Conservation (phyloP, 2,329 filamentous ascomycete species). For the Aureobasidium melanogenum region DNA sequence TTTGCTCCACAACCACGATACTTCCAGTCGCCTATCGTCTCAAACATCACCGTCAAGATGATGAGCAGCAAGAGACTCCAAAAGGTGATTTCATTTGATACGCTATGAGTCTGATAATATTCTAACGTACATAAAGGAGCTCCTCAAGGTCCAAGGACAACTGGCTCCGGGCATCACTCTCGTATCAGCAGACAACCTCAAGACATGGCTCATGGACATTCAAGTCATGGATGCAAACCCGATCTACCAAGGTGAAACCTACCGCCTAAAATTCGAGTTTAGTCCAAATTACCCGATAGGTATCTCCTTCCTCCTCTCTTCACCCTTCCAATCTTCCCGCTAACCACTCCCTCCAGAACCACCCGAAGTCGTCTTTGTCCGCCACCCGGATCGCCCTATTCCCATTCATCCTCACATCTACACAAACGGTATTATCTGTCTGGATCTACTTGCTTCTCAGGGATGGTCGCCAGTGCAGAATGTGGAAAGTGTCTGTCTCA, state of each 20-base stretch:
- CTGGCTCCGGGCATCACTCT: conserved; percentile 65
- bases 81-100: conserved; percentile 30
- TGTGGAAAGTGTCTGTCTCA: conserved; percentile 94
- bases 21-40: neutral
- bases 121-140: neutral
- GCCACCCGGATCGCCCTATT: conserved; percentile 49
- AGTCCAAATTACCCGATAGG: conserved; percentile 81
- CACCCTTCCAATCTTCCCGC: neutral
- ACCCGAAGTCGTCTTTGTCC: conserved; percentile 83
- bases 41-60: conserved; percentile 13
- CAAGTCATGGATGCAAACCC: conserved; percentile 83
- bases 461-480: conserved; percentile 97
- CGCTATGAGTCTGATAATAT: neutral
- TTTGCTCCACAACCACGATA: neutral
- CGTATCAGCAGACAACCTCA: conserved; percentile 70
- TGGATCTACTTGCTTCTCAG: conserved; percentile 77
- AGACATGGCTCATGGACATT: conserved; percentile 91
- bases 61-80: conserved; percentile 33
- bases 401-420: conserved; percentile 98
- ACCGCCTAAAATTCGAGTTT: conserved; percentile 82
- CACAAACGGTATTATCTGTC: conserved; percentile 96
- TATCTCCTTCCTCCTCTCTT: conserved; percentile 31
- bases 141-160: conserved; percentile 44
- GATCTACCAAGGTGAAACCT: conserved; percentile 70
- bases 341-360: conserved; percentile 53